phyloP scores from a whole-genome alignment of 805 yeast species.

The Ogataea paraovalis region DNA sequence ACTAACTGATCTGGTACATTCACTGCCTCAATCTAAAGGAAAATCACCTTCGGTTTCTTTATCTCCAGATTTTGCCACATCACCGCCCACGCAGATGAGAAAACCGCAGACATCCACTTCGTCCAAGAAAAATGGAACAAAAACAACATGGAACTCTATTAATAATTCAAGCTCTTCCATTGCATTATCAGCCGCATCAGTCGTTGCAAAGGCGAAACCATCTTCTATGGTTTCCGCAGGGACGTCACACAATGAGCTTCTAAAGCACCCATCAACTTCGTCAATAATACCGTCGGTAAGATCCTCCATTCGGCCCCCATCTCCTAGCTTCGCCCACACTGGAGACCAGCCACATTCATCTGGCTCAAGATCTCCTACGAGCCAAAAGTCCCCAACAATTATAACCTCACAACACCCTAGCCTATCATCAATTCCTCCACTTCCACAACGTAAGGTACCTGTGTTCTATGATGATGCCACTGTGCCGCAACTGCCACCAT shows the following conservation, averaged over 20 bases:
- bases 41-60: not conserved
- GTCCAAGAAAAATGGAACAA: conserved; percentile 1
- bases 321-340: not conserved
- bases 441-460: not conserved
- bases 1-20: not conserved
- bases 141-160: conserved; percentile 27
- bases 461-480: not conserved
- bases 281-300: not conserved
- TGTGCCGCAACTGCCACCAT: not conserved
- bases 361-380: not conserved
- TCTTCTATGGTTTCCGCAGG: conserved; percentile 16
- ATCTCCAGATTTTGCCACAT: conserved; percentile 1
- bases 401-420: not conserved
- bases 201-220: conserved; percentile 32
- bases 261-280: not conserved
- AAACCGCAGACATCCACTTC: not conserved
- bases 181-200: conserved; percentile 34
- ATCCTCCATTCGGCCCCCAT: not conserved
- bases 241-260: not conserved
- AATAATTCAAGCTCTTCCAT: conserved; percentile 28
- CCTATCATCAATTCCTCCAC: not conserved
- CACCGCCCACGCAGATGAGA: not conserved
- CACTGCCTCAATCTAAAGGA: not conserved
- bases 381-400: not conserved
- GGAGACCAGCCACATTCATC: not conserved